Conservation (phyloP, 1,284 basidiomycete species). For the Meira nashicola region DNA sequence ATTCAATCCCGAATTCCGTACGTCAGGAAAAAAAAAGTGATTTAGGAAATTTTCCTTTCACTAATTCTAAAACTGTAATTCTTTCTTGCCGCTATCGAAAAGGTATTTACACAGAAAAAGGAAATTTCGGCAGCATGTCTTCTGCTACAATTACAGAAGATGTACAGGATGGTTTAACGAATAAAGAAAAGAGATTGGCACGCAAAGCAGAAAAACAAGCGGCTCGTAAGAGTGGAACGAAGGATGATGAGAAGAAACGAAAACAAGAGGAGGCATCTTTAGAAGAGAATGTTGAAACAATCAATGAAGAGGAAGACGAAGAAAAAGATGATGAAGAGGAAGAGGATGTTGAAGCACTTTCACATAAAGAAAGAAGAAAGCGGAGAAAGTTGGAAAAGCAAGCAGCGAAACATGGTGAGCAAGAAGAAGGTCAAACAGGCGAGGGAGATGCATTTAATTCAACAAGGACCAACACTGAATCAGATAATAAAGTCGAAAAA, state of each 20-base stretch:
- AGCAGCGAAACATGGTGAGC: constrained; percentile 13
- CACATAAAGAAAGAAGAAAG: constrained; percentile 47
- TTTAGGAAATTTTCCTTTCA: too few relatives aligned
- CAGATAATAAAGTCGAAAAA: neutral
- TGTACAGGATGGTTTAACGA: neutral
- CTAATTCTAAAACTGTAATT: neutral
- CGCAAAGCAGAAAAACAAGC: constrained; percentile 8
- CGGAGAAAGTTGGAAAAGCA: constrained; percentile 28
- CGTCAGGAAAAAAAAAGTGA: too few relatives aligned
- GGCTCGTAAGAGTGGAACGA: neutral
- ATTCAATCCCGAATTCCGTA: too few relatives aligned
- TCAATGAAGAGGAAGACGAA: neutral
- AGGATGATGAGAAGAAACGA: constrained; percentile 4
- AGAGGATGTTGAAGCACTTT: constrained; percentile 33
- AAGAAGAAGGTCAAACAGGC: neutral
- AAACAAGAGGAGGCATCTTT: neutral
- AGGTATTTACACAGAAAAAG: neutral
- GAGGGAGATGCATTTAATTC: neutral
- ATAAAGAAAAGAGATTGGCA: constrained; percentile 5
- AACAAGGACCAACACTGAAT: constrained; percentile 4
- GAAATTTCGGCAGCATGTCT: neutral
- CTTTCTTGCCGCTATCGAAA: neutral
- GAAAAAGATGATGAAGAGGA: constrained; percentile 61
- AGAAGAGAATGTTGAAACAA: constrained; percentile 3
- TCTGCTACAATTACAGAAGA: neutral